These are phyloP conservation scores for Gigaspora rosea DNA, from an alignment of 192 early-diverging fungal genomes.

Conservation along the genomic window DNA sequence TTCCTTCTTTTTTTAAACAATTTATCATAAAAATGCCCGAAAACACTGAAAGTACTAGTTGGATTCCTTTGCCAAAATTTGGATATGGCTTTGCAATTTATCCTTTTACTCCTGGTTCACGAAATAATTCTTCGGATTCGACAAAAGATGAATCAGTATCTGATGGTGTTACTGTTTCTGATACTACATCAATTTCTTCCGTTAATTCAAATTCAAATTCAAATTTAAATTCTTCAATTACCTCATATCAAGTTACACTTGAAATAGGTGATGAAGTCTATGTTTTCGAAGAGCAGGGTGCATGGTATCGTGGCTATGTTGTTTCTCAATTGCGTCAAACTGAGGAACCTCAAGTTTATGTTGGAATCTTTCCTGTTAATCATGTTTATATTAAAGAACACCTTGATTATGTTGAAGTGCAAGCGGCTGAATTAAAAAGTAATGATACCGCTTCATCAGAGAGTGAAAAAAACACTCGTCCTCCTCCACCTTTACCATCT, in stretches of 20 bases:
- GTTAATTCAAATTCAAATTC: too few relatives aligned
- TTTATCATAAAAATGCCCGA: not conserved
- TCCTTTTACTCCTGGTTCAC: slow-evolving; percentile 42
- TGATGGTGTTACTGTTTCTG: not conserved
- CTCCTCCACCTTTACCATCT: slow-evolving; percentile 45
- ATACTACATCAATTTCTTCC: slow-evolving; percentile 25
- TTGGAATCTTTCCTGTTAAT: slow-evolving; percentile 56
- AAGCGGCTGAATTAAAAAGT: not conserved
- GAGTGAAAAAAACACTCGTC: not conserved
- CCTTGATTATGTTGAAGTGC: slow-evolving; percentile 32
- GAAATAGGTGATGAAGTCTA: slow-evolving; percentile 62
- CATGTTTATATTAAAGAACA: slow-evolving; percentile 57
- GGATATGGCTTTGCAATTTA: slow-evolving; percentile 49
- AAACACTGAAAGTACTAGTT: not conserved
- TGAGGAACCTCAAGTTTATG: slow-evolving; percentile 42
- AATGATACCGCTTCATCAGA: not conserved
- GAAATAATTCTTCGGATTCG: slow-evolving; percentile 19
- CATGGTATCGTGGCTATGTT: slow-evolving; percentile 68
- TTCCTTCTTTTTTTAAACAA: not conserved
- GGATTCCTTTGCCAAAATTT: slow-evolving; percentile 49
- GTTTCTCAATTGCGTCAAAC: slow-evolving; percentile 46
- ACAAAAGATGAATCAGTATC: not conserved
- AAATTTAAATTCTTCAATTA: slow-evolving; percentile 3
- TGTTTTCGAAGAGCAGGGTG: slow-evolving; percentile 55
- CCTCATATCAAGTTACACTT: slow-evolving; percentile 33